Percentiles rank a stretch among this genome's conserved stretches.
Evolutionary conservation across 2,329 filamentous ascomycete species (phyloP).

Genomic region (Tolypocladium sp.): DNA sequence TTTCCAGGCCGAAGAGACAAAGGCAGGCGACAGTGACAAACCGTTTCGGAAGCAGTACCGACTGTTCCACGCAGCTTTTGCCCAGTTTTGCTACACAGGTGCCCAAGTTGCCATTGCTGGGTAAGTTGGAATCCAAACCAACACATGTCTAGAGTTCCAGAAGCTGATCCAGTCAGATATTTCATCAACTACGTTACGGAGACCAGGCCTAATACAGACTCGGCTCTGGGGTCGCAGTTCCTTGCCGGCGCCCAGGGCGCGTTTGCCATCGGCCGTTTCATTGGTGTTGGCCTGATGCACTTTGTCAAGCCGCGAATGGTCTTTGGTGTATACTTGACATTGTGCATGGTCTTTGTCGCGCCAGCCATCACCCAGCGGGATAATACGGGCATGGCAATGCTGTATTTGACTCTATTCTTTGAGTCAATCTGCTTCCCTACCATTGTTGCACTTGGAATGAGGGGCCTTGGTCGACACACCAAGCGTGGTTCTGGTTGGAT

Average conservation of each 20-base stretch:
- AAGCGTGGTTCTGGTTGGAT: constrained; percentile 66
- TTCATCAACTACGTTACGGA: constrained; percentile 66
- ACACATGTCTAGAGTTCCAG: background rate
- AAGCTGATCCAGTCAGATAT: constrained; percentile 28
- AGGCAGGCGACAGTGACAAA: constrained; percentile 46
- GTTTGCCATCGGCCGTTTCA: constrained; percentile 65
- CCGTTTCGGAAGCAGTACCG: constrained; percentile 64
- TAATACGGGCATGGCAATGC: constrained; percentile 45
- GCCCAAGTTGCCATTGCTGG: constrained; percentile 56
- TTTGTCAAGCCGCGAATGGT: constrained; percentile 57
- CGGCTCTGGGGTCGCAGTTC: constrained; percentile 51
- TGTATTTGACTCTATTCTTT: constrained; percentile 67
- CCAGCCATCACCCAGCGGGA: constrained; percentile 36
- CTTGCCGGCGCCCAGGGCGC: constrained; percentile 66
- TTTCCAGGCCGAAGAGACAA: constrained; percentile 45
- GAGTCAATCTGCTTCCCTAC: constrained; percentile 75
- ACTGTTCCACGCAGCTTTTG: constrained; percentile 65
- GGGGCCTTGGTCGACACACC: constrained; percentile 67
- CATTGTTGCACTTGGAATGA: constrained; percentile 69
- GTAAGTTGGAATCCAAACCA: background rate
- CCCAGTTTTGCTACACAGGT: constrained; percentile 72
- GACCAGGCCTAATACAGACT: constrained; percentile 41
- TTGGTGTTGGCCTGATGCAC: constrained; percentile 58
- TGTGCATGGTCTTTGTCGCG: constrained; percentile 54
- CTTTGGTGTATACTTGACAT: constrained; percentile 55